Conservation (phyloP, 2,329 filamentous ascomycete species). For the Exophiala sideris region DNA sequence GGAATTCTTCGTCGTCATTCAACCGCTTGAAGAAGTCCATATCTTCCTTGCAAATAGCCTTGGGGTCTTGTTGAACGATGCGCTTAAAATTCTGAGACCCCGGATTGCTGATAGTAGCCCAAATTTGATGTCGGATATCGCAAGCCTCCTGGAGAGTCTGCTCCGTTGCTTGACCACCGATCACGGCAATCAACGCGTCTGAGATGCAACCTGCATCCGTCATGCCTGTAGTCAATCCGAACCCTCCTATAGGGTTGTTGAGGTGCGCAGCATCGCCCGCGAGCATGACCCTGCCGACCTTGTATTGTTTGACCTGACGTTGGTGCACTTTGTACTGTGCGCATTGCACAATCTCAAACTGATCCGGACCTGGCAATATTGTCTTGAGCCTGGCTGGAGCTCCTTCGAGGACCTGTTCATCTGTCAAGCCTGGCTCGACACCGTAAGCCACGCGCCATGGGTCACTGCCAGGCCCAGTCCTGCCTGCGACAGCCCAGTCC, state of each 20-base stretch:
- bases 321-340: slow-evolving; percentile 15
- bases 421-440: slow-evolving; percentile 30
- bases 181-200: slow-evolving; percentile 52
- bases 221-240: slow-evolving; percentile 62
- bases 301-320: slow-evolving; percentile 1
- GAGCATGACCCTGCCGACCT: slow-evolving; percentile 8
- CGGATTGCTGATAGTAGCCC: slow-evolving; percentile 2
- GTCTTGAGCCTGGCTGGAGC: not conserved
- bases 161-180: slow-evolving; percentile 37
- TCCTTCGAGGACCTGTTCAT: slow-evolving; percentile 27
- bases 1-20: not conserved
- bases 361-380: slow-evolving; percentile 22
- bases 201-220: slow-evolving; percentile 60
- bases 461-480: slow-evolving; percentile 27
- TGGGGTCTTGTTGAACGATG: slow-evolving; percentile 6
- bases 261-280: slow-evolving; percentile 16
- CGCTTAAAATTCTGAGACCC: slow-evolving; percentile 7
- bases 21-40: not conserved
- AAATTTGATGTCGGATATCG: slow-evolving; percentile 39
- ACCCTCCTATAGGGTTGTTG: slow-evolving; percentile 54
- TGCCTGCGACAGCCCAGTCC: slow-evolving; percentile 33
- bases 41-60: not conserved
- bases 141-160: slow-evolving; percentile 43
- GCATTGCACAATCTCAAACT: slow-evolving; percentile 11
- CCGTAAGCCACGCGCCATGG: slow-evolving; percentile 44